These are phyloP conservation scores for Paramecium biaurelia DNA, from an alignment of 73 alveolate species.

Conservation along the genomic window DNA sequence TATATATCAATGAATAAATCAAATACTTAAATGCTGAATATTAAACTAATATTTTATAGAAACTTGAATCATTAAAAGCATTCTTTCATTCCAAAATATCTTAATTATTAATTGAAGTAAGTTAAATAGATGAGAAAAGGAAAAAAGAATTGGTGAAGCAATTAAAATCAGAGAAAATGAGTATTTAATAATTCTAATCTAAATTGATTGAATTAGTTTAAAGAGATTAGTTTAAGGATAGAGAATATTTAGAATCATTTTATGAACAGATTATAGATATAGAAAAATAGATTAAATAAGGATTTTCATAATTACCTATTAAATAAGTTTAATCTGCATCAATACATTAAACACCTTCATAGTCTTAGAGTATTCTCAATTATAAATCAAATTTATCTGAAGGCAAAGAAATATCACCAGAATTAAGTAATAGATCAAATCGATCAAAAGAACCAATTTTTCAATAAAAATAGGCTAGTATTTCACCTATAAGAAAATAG, in stretches of 20 bases:
- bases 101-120: not conserved
- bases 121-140: not conserved
- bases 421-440: not conserved
- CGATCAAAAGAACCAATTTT: not conserved
- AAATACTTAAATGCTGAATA: not conserved
- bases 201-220: constrained; percentile 5
- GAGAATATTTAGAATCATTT: not conserved
- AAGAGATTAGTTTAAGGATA: not conserved
- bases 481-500: constrained; percentile 8
- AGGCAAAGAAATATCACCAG: not conserved
- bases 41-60: not conserved
- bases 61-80: not conserved
- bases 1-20: not conserved
- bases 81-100: not conserved
- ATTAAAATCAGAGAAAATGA: not conserved
- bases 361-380: not conserved
- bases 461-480: not conserved
- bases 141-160: not conserved
- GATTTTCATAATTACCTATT: not conserved
- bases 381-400: not conserved
- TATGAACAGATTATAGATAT: not conserved
- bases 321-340: not conserved
- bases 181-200: not conserved
- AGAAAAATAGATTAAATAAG: not conserved
- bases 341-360: not conserved